Conservation (phyloP, 2,329 filamentous ascomycete species). For the Alternaria sp. region DNA sequence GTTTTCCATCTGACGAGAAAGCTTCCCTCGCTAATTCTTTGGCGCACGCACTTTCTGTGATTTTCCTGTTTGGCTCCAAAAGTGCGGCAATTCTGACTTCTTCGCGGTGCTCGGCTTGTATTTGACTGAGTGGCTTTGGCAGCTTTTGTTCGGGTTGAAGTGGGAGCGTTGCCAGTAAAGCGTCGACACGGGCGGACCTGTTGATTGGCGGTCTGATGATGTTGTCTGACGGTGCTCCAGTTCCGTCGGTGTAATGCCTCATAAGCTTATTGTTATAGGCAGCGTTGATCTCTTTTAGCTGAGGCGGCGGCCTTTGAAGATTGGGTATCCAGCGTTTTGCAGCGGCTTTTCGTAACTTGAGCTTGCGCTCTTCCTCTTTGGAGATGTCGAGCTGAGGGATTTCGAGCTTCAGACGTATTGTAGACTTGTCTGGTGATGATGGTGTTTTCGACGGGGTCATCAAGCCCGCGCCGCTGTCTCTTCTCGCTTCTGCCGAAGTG, state of each 20-base stretch:
- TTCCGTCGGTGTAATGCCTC: slow-evolving; percentile 26
- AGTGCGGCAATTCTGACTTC: background rate
- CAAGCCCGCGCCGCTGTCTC: no score
- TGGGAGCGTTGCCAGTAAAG: slow-evolving; percentile 22
- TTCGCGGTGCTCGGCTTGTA: background rate
- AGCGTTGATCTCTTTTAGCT: slow-evolving; percentile 19
- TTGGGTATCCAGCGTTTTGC: slow-evolving; percentile 27
- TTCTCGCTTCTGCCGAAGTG: no score
- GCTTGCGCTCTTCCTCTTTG: slow-evolving; percentile 11
- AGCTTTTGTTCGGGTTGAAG: background rate
- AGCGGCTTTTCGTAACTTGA: slow-evolving; percentile 19
- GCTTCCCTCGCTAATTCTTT: slow-evolving; percentile 22
- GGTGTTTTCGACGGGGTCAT: no score
- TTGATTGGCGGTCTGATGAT: slow-evolving; percentile 26
- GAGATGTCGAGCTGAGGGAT: slow-evolving; percentile 15
- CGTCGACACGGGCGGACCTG: slow-evolving; percentile 23
- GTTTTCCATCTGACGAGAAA: slow-evolving; percentile 18
- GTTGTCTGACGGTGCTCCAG: background rate
- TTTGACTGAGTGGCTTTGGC: background rate
- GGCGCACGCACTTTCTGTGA: slow-evolving; percentile 15
- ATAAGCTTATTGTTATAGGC: slow-evolving; percentile 33
- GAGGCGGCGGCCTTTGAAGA: slow-evolving; percentile 21
- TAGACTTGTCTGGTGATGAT: background rate
- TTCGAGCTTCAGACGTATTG: slow-evolving; percentile 20
- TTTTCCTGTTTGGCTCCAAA: slow-evolving; percentile 18